Evolutionary conservation across 2,329 filamentous ascomycete species (phyloP).

Genomic region (Plectosphaerella sp.): DNA sequence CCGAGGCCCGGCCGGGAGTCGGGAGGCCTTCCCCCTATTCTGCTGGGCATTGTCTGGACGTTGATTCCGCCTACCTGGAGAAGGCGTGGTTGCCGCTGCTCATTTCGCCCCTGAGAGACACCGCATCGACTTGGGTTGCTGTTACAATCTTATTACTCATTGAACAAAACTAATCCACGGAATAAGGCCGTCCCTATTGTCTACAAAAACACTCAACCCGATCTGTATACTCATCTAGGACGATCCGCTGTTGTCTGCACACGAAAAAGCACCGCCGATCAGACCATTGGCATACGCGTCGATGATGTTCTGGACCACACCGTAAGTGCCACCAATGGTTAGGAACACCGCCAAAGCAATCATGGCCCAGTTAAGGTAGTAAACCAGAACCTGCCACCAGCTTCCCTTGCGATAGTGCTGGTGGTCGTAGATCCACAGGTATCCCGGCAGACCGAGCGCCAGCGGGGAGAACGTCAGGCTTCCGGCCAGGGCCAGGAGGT

Average conservation of each 20-base stretch:
- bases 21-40: no score
- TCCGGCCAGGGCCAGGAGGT: constrained; percentile 23
- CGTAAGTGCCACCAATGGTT: constrained; percentile 35
- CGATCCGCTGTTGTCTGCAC: constrained; percentile 17
- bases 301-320: constrained; percentile 45
- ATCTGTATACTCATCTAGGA: no score
- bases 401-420: constrained; percentile 18
- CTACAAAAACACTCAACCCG: no score
- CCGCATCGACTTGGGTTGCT: no score
- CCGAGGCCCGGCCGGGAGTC: no score
- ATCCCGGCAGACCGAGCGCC: constrained; percentile 27
- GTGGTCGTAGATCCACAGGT: constrained; percentile 12
- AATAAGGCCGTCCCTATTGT: no score
- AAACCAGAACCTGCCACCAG: constrained; percentile 19
- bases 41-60: no score
- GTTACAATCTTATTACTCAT: no score
- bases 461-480: constrained; percentile 29
- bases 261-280: constrained; percentile 43
- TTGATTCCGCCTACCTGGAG: no score
- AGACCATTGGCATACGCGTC: constrained; percentile 42
- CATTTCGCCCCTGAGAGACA: no score
- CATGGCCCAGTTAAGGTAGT: constrained; percentile 28
- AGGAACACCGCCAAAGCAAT: constrained; percentile 29
- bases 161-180: no score
- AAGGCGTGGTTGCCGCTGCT: no score